phyloP scores from a whole-genome alignment of 306 rosid species.

The Dryas octopetala region DNA sequence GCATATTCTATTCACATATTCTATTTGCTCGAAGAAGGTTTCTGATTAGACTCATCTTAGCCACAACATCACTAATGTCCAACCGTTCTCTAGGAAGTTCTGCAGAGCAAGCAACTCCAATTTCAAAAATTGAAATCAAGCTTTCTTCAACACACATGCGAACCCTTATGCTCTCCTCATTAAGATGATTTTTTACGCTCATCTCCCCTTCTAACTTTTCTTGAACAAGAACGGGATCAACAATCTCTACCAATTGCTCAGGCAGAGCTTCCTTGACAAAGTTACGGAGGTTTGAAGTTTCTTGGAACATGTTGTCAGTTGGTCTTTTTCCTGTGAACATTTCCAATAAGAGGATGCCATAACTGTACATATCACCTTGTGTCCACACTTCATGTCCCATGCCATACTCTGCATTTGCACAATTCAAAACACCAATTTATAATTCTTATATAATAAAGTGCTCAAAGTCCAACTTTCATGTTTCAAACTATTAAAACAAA shows the following conservation, averaged over 20 bases:
- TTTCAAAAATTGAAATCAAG: background rate
- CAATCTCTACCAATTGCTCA: background rate
- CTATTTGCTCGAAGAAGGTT: background rate
- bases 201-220: background rate
- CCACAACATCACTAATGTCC: background rate
- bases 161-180: background rate
- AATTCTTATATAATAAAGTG: background rate
- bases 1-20: background rate
- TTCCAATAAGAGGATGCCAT: slow-evolving; percentile 27
- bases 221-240: background rate
- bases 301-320: slow-evolving; percentile 16
- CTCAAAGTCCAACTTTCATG: background rate
- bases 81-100: background rate
- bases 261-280: background rate
- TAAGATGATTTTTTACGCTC: background rate
- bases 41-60: background rate
- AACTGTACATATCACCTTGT: slow-evolving; percentile 32
- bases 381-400: slow-evolving; percentile 26
- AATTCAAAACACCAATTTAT: background rate
- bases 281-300: slow-evolving; percentile 9
- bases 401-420: slow-evolving; percentile 23
- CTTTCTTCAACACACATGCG: background rate
- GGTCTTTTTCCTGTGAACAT: slow-evolving; percentile 20
- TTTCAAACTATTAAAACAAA: background rate
- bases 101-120: background rate